A percentile compares a stretch with the other conserved stretches of the same genome.
Evolutionary conservation across 23 red algal species (phyloP).

Genomic region (Gracilariopsis chorda): DNA sequence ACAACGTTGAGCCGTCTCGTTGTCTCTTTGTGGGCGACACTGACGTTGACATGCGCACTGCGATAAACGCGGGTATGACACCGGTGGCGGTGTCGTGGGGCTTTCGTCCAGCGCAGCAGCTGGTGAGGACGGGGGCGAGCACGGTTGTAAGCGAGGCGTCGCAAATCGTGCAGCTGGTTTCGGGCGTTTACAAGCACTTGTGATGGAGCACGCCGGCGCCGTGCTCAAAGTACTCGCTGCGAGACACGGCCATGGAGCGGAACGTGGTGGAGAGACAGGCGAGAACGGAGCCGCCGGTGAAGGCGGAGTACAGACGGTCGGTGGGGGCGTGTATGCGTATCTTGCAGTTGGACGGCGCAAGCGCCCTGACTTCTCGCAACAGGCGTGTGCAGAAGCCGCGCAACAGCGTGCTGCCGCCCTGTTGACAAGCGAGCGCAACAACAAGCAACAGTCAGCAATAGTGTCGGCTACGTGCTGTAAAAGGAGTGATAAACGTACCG

Average conservation of each 20-base stretch:
- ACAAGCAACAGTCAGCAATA: background rate
- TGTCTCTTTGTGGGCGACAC: constrained; percentile 58
- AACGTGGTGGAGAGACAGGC: constrained; percentile 78
- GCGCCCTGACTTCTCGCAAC: constrained; percentile 27
- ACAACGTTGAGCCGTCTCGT: background rate
- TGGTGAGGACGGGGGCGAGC: background rate
- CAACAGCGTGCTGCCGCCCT: constrained; percentile 79
- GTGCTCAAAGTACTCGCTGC: constrained; percentile 75
- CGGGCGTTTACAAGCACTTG: background rate
- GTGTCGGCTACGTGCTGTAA: background rate
- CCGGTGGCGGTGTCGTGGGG: constrained; percentile 55
- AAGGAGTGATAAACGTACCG: constrained; percentile 16
- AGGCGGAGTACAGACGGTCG: constrained; percentile 70
- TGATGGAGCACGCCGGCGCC: constrained; percentile 25
- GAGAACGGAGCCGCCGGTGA: constrained; percentile 76
- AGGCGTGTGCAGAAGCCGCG: constrained; percentile 71
- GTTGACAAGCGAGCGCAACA: background rate
- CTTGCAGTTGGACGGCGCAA: constrained; percentile 46
- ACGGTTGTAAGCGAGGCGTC: background rate
- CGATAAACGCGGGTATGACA: constrained; percentile 18
- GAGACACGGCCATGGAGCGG: constrained; percentile 70
- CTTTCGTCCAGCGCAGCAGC: background rate
- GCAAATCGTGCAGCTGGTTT: background rate
- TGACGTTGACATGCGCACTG: constrained; percentile 49
- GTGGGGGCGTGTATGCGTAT: constrained; percentile 75